Percentiles rank a stretch among this genome's conserved stretches.
These are phyloP conservation scores for Pythium apleroticum DNA, from an alignment of 352 stramenopile species.

Conservation along the genomic window DNA sequence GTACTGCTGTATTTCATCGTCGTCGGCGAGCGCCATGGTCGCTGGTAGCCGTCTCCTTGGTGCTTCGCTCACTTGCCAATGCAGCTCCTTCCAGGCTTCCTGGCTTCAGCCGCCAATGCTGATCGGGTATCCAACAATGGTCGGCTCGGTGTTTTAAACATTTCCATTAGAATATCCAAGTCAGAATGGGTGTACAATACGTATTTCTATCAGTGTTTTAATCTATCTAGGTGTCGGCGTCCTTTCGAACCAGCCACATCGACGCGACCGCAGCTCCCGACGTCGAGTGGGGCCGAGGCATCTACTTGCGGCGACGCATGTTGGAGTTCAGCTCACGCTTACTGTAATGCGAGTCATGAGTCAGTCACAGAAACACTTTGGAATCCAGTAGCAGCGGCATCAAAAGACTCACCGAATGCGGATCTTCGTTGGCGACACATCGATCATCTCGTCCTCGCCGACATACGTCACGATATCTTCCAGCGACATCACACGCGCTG, in stretches of 20 bases:
- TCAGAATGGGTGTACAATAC: slow-evolving; percentile 2
- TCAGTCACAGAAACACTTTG: not conserved
- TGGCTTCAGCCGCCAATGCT: not conserved
- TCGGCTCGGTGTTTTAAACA: not conserved
- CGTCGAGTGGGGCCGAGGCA: not conserved
- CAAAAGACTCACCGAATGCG: slow-evolving; percentile 69
- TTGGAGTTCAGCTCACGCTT: slow-evolving; percentile 72
- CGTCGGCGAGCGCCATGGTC: slow-evolving; percentile 43
- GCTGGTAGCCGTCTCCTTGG: not conserved
- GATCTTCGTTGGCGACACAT: slow-evolving; percentile 95
- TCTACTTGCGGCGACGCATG: slow-evolving; percentile 68
- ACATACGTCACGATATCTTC: slow-evolving; percentile 99
- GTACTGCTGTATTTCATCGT: slow-evolving; percentile 51
- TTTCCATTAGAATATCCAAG: not conserved
- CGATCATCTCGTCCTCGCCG: slow-evolving; percentile 97
- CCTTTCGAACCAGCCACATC: slow-evolving; percentile 11
- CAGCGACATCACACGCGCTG: slow-evolving; percentile 92
- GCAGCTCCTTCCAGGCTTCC: not conserved
- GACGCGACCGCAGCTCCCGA: not conserved
- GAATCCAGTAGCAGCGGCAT: not conserved
- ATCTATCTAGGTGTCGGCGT: slow-evolving; percentile 20
- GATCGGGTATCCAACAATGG: not conserved
- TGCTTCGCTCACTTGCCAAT: slow-evolving; percentile 5
- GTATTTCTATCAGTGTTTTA: slow-evolving; percentile 24
- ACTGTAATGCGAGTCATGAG: slow-evolving; percentile 20